These are phyloP conservation scores for Blastocystis hominis DNA, from an alignment of 352 stramenopile genomes.

Conservation along the genomic window DNA sequence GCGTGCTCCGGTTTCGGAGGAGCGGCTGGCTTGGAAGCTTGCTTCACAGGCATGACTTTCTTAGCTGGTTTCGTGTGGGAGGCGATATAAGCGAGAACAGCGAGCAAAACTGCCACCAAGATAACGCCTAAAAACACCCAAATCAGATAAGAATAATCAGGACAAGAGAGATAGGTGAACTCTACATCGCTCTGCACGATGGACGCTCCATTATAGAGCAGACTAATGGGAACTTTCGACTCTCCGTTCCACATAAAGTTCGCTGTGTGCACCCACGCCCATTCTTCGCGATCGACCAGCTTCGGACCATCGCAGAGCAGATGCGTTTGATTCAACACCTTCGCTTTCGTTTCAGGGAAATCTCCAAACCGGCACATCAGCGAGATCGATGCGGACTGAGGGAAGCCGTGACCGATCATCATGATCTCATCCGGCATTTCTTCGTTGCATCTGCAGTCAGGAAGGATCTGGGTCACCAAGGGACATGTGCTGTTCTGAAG, in stretches of 20 bases:
- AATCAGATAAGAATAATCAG: slow-evolving; percentile 16
- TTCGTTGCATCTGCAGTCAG: slow-evolving; percentile 21
- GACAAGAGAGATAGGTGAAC: slow-evolving; percentile 38
- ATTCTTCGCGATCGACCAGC: slow-evolving; percentile 41
- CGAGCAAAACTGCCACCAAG: slow-evolving; percentile 36
- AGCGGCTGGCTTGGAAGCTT: neutral
- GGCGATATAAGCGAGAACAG: slow-evolving; percentile 33
- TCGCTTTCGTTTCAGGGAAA: neutral
- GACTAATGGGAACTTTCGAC: slow-evolving; percentile 17
- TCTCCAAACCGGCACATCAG: slow-evolving; percentile 42
- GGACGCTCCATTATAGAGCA: slow-evolving; percentile 27
- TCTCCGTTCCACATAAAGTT: slow-evolving; percentile 41
- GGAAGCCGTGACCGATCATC: slow-evolving; percentile 52
- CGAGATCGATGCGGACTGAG: neutral
- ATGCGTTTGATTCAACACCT: slow-evolving; percentile 48
- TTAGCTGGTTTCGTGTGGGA: slow-evolving; percentile 27
- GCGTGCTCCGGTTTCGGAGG: slow-evolving; percentile 37
- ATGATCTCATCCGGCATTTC: slow-evolving; percentile 49
- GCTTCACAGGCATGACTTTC: neutral
- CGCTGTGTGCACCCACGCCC: slow-evolving; percentile 25
- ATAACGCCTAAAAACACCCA: slow-evolving; percentile 55
- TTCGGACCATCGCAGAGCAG: slow-evolving; percentile 46
- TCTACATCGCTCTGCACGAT: slow-evolving; percentile 24
- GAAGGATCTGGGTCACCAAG: neutral
- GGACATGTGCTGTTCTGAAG: slow-evolving; percentile 48